Evolutionary conservation across 2,329 filamentous ascomycete genomes (phyloP), one percentile per base, ranked within the genome.

Genomic region (Drechslerella stenobrocha): DNA sequence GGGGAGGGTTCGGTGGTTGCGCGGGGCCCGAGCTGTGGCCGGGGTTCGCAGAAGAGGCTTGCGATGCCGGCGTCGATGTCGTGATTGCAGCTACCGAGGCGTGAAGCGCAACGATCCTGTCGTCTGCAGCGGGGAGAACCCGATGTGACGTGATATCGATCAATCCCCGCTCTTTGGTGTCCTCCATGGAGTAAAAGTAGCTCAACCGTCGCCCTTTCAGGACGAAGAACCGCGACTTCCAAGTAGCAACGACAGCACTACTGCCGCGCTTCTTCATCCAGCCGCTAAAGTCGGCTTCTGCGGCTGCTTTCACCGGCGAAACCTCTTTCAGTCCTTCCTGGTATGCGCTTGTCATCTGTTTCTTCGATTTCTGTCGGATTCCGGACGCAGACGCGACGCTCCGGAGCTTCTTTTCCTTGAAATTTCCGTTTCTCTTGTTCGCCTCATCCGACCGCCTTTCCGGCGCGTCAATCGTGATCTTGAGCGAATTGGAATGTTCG

Each of bases 201-300:
- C 91, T 90, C 26, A 98, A 80, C 2, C 93, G 86, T 52, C 92
- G 86, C 26, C 93, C 93, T 74, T 90, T 91, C 61, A 98, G 83
- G 5, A 98, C 87, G 74, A 98, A 98, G n/a, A 97, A 81, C 9
- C 93, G 86, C 9, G 91, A 88, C 75, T 97, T 98, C 93, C 93
- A 98, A 1, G 91, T 96, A 1, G 90, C 90, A 87, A 98, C 96
- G 30, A 97, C 80, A 74, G 92, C 93, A 47, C 69, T 65, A 1
- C 90, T 92, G 65, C 90, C 96, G 77, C 95, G 91, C 82, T 98
- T 98, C 81, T 93, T 97, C 93, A 98, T 98, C 93, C 93, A 98
- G 0, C 93, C 93, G 73, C 87, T 92, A 76, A 96, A 97, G 74
- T 98, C 92, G 57, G 90, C 92, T 69, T 84, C 85, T 69, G 85